Evolutionary conservation across 805 yeast genomes (phyloP).

Genomic region (Candida cerambycidarum): DNA sequence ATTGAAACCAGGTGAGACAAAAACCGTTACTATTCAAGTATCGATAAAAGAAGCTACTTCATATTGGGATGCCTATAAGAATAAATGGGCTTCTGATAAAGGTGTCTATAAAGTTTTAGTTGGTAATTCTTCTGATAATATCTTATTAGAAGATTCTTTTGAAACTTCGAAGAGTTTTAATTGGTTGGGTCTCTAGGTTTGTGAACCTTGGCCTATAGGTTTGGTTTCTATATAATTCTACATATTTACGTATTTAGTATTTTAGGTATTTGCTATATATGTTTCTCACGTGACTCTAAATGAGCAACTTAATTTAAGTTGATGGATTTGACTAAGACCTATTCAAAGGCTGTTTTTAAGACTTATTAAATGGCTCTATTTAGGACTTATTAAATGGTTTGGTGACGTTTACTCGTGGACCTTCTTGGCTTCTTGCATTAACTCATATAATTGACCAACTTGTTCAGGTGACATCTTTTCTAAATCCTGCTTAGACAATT

Average conservation of each 20-base stretch:
- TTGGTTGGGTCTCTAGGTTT: constrained; percentile 14
- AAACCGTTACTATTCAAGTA: constrained; percentile 35
- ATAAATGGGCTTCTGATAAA: constrained; percentile 51
- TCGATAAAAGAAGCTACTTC: constrained; percentile 50
- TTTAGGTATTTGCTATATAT: no score
- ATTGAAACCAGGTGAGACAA: constrained; percentile 45
- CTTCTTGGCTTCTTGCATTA: constrained; percentile 69
- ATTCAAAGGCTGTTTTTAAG: no score
- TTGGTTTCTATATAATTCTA: constrained; percentile 1
- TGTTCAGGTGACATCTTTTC: constrained; percentile 91
- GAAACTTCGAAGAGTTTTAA: constrained; percentile 16
- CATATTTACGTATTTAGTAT: no score
- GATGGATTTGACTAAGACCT: no score
- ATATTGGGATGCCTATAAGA: constrained; percentile 49
- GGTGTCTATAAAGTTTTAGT: constrained; percentile 51
- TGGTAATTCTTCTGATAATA: constrained; percentile 40
- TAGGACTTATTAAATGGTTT: no score
- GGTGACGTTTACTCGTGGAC: neutral
- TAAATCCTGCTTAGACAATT: constrained; percentile 60
- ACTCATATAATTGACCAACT: constrained; percentile 72
- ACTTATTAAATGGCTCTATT: no score
- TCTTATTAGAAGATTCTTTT: constrained; percentile 19
- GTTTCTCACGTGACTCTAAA: no score
- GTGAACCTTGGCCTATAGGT: no score
- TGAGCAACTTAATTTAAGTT: no score